Conservation (phyloP, 2,329 filamentous ascomycete species). For the Apiospora koreana region DNA sequence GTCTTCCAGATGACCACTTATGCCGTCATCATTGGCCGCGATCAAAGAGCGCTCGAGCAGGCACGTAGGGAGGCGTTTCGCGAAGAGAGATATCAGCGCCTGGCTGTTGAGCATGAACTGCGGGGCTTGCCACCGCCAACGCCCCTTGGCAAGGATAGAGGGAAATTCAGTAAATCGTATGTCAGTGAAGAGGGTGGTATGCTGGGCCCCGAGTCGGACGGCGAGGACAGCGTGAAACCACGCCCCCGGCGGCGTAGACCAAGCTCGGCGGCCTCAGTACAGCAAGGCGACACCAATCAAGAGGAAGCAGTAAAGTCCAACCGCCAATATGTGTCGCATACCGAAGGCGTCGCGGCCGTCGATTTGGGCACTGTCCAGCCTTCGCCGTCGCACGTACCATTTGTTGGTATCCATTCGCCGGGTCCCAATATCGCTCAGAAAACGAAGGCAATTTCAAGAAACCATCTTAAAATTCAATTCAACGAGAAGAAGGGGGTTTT, state of each 20-base stretch:
- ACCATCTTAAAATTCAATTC: conserved; percentile 73
- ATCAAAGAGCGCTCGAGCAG: conserved; percentile 60
- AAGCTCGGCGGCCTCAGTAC: conserved; percentile 43
- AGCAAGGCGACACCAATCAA: conserved; percentile 36
- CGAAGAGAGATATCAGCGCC: conserved; percentile 45
- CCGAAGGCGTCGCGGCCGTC: conserved; percentile 58
- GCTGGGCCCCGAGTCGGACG: conserved; percentile 62
- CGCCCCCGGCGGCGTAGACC: conserved; percentile 48
- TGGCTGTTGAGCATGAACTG: conserved; percentile 47
- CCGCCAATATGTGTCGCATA: conserved; percentile 62
- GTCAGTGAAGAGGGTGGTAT: conserved; percentile 72
- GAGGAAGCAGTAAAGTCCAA: conserved; percentile 53
- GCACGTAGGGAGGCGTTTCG: conserved; percentile 54
- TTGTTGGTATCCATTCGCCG: conserved; percentile 73
- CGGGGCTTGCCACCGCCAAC: conserved; percentile 52
- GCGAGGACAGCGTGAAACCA: conserved; percentile 49
- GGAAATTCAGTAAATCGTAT: conserved; percentile 64
- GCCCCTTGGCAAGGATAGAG: conserved; percentile 51
- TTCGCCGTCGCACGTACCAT: conserved; percentile 61
- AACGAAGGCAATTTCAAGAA: conserved; percentile 73
- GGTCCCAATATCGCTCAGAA: conserved; percentile 59
- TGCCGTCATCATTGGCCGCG: conserved; percentile 71
- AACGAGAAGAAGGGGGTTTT: conserved; percentile 64
- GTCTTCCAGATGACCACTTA: conserved; percentile 79
- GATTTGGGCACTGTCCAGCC: conserved; percentile 62